These are phyloP conservation scores for Echium plantagineum DNA, from an alignment of 257 asterid genomes.

Conservation along the genomic window DNA sequence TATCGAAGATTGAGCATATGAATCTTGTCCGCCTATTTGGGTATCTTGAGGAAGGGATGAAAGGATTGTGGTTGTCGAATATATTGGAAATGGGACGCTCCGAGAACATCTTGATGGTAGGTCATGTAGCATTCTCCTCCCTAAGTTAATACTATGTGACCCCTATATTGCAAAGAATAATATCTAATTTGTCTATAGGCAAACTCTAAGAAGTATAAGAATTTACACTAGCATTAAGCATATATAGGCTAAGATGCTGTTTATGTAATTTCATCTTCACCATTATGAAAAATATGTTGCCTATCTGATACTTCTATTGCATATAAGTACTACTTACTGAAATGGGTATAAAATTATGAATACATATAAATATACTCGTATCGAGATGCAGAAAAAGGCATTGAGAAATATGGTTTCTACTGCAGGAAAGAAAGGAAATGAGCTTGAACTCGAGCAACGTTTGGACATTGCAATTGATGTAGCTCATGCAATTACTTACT, in stretches of 20 bases:
- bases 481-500: conserved; percentile 71
- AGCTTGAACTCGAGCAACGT: conserved; percentile 44
- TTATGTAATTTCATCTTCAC: too few relatives aligned
- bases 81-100: conserved; percentile 57
- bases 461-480: conserved; percentile 59
- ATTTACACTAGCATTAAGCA: not conserved
- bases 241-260: not conserved
- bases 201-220: not conserved
- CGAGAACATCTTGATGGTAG: conserved; percentile 70
- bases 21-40: conserved; percentile 53
- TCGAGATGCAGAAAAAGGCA: not conserved
- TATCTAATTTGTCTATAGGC: too few relatives aligned
- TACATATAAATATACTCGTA: not conserved
- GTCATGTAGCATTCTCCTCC: conserved; percentile 9
- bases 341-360: not conserved
- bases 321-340: not conserved
- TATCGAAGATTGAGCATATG: conserved; percentile 55
- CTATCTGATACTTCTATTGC: not conserved
- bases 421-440: conserved; percentile 39
- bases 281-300: too few relatives aligned
- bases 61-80: conserved; percentile 43
- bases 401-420: not conserved
- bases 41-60: conserved; percentile 47
- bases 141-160: not conserved
- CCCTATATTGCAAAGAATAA: not conserved